Base-by-base conservation (phyloP, 768 basidiomycete genomes). In the Panaeolus papilionaceus region DNA sequence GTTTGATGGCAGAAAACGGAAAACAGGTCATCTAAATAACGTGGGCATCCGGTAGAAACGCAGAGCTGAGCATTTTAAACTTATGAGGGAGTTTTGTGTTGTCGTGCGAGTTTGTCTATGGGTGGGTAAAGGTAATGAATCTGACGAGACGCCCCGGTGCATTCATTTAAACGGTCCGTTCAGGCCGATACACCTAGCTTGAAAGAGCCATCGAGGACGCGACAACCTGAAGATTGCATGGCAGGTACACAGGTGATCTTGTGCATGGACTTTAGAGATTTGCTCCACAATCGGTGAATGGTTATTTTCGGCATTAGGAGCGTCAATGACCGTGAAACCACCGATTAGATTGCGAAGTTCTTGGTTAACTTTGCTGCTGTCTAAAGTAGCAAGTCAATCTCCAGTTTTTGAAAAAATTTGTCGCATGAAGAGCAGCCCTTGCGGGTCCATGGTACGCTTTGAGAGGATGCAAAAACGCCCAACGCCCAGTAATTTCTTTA, bases 401-500 rank as follows among this genome's bases (percentile, higher is more conserved):
- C 44, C 44, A 3, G 3, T 45, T 45, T n/a, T 20, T 8, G 49
- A 20, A 28, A 23, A 26, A 51, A 18, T 9, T 18, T 18, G 10
- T 51, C 49, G 49, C 49, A 51, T 20, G 26, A 23, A 10, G 49
- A 26, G 49, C 26, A 51, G 49, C 49, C 49, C 49, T 28, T 51
- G 4, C 49, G 28, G 26, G 49, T 9, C 26, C 49, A 1, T 6
- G 49, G 2, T 28, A 28, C 18, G 5, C 20, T 37, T 58, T 58
- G 54, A 33, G n/a, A 11, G 20, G 11, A 33, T 28, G 6, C 2
- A 23, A 33, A 58, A 58, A 58, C 9, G 33, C 54, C 54, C 54
- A 58, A 33, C 28, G 54, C 54, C 54, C 54, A 58, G 54, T 58
- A 58, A 58, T 58, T 58, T 16, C 54, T 58, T 58, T 58, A 58